Evolutionary conservation across 108 stramenopile genomes (phyloP).

Genomic region (Fragilaria crotonensis): DNA sequence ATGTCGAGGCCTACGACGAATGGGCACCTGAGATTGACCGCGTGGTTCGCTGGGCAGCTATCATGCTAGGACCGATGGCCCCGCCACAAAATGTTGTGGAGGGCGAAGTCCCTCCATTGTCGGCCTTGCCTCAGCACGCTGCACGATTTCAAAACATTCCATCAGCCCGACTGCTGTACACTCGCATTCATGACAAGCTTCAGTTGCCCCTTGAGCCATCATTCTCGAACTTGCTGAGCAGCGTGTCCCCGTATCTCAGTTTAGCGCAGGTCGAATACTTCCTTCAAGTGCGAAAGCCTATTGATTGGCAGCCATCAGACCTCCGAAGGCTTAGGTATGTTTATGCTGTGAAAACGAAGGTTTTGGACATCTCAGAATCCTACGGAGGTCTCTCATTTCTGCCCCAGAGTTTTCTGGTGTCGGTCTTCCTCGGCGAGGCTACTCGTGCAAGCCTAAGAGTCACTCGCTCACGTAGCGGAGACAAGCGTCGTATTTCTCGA

Average conservation of each 20-base stretch:
- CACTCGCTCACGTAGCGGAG: slow-evolving; percentile 8
- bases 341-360: slow-evolving; percentile 80
- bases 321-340: slow-evolving; percentile 79
- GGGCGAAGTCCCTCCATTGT: slow-evolving; percentile 56
- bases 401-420: slow-evolving; percentile 85
- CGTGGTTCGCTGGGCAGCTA: slow-evolving; percentile 59
- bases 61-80: slow-evolving; percentile 54
- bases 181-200: slow-evolving; percentile 56
- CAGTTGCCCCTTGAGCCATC: slow-evolving; percentile 61
- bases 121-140: slow-evolving; percentile 38
- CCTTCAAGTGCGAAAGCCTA: slow-evolving; percentile 47
- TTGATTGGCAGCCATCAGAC: slow-evolving; percentile 79
- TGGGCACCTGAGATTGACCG: slow-evolving; percentile 83
- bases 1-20: slow-evolving; percentile 65
- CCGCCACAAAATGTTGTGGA: slow-evolving; percentile 58
- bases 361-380: slow-evolving; percentile 78
- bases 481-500: slow-evolving; percentile 4
- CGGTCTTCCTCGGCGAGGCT: slow-evolving; percentile 85
- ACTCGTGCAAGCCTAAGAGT: slow-evolving; percentile 52
- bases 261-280: slow-evolving; percentile 75
- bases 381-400: slow-evolving; percentile 85
- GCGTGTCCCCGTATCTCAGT: slow-evolving; percentile 73
- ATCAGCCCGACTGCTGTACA: slow-evolving; percentile 63
- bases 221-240: slow-evolving; percentile 62
- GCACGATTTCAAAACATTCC: slow-evolving; percentile 57